A percentile compares a stretch with the other conserved stretches of the same genome.
Evolutionary conservation across 768 basidiomycete species (phyloP).

Genomic region (Lactifluus rugatus): DNA sequence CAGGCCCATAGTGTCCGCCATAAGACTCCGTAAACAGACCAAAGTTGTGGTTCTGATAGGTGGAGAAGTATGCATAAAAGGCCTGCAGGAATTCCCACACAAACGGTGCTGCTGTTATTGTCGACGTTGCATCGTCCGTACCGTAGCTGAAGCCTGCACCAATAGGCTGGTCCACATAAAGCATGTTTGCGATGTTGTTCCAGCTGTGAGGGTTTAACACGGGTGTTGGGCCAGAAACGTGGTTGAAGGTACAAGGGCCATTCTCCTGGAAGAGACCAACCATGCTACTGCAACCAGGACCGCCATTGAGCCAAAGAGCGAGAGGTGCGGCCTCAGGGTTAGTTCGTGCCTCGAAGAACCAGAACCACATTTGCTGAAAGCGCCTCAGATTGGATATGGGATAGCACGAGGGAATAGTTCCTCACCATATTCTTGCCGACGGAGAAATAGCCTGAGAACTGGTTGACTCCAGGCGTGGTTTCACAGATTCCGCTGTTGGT

Average conservation of each 20-base stretch:
- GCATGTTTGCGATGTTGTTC: constrained; percentile 16
- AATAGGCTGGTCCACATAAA: constrained; percentile 17
- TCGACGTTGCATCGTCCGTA: not conserved
- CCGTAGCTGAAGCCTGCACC: not conserved
- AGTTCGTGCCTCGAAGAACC: constrained; percentile 7
- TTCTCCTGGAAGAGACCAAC: constrained; percentile 4
- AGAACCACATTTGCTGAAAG: not conserved
- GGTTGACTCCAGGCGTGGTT: not conserved
- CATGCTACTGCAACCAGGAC: constrained; percentile 7
- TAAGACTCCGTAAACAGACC: constrained; percentile 47
- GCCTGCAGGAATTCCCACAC: not conserved
- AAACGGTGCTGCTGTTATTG: not conserved
- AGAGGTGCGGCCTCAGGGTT: not conserved
- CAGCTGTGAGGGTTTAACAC: constrained; percentile 6
- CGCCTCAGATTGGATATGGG: not conserved
- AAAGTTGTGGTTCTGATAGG: constrained; percentile 30
- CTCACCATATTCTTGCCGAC: not conserved
- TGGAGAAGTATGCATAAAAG: constrained; percentile 29
- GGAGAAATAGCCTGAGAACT: not conserved
- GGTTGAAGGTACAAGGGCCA: constrained; percentile 13
- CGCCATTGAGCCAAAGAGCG: constrained; percentile 1
- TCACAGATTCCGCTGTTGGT: constrained; percentile 1
- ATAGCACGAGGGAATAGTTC: too few species aligned
- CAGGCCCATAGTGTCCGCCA: constrained; percentile 23
- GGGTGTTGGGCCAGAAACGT: not conserved